These are phyloP conservation scores for Diplodia seriata DNA, from an alignment of 2,329 filamentous ascomycete genomes.

Conservation along the genomic window DNA sequence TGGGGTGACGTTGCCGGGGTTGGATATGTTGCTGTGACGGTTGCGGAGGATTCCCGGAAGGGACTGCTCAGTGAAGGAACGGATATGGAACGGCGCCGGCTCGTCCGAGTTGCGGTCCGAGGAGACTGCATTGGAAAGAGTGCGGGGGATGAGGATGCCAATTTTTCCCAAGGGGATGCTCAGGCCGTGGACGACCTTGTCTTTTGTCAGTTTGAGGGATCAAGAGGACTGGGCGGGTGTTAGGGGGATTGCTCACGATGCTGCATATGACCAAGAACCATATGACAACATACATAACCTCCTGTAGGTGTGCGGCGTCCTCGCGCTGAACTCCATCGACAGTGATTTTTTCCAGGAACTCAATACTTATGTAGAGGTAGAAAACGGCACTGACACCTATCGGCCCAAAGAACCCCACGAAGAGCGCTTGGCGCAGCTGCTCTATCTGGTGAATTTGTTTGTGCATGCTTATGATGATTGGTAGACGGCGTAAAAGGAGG, in stretches of 20 bases:
- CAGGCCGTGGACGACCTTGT: constrained; percentile 70
- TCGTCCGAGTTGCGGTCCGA: constrained; percentile 37
- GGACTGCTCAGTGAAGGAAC: constrained; percentile 37
- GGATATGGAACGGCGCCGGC: constrained; percentile 43
- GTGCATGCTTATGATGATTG: constrained; percentile 76
- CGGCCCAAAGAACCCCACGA: constrained; percentile 92
- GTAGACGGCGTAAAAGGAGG: constrained; percentile 77
- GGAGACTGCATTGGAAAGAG: constrained; percentile 60
- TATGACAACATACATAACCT: constrained; percentile 74
- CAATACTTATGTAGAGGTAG: constrained; percentile 81
- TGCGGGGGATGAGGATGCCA: constrained; percentile 66
- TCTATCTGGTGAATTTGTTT: constrained; percentile 81
- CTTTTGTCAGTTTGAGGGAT: too few relatives aligned
- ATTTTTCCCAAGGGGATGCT: constrained; percentile 79
- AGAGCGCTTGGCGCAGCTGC: constrained; percentile 74
- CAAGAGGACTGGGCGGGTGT: background rate
- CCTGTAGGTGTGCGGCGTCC: constrained; percentile 70
- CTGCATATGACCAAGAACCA: constrained; percentile 89
- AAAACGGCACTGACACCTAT: constrained; percentile 91
- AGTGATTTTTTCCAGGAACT: constrained; percentile 70
- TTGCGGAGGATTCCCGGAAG: constrained; percentile 40
- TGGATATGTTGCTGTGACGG: constrained; percentile 35
- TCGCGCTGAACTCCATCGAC: constrained; percentile 66
- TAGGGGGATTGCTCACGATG: constrained; percentile 64
- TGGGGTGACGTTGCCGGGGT: constrained; percentile 10